Conservation (phyloP, 2,329 filamentous ascomycete genomes). For the Colletotrichum phormii region DNA sequence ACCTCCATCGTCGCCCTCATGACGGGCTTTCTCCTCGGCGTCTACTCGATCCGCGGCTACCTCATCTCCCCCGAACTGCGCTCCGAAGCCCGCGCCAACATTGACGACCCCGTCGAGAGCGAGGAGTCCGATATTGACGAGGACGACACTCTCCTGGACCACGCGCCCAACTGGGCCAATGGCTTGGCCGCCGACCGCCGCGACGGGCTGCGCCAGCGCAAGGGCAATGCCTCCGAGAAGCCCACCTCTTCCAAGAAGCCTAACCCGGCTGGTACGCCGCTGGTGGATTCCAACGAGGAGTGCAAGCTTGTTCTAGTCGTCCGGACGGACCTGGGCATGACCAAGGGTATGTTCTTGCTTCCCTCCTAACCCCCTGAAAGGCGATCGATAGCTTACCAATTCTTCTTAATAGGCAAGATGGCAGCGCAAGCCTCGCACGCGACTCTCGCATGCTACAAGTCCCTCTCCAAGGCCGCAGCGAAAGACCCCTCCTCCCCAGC, state of each 20-base stretch:
- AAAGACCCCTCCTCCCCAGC: slow-evolving; percentile 63
- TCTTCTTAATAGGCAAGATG: slow-evolving; percentile 86
- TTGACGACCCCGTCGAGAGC: slow-evolving; percentile 72
- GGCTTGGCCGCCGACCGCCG: slow-evolving; percentile 68
- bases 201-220: slow-evolving; percentile 62
- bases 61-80: slow-evolving; percentile 66
- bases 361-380: neutral
- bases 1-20: slow-evolving; percentile 81
- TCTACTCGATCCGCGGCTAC: slow-evolving; percentile 76
- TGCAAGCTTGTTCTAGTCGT: slow-evolving; percentile 96
- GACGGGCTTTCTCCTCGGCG: slow-evolving; percentile 83
- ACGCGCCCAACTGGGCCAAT: slow-evolving; percentile 76
- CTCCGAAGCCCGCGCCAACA: slow-evolving; percentile 67
- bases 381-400: slow-evolving; percentile 6
- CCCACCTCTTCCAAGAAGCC: slow-evolving; percentile 52
- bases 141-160: slow-evolving; percentile 68
- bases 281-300: slow-evolving; percentile 71
- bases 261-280: slow-evolving; percentile 39
- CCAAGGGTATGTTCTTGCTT: slow-evolving; percentile 75
- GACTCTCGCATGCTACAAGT: slow-evolving; percentile 97
- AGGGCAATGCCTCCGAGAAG: slow-evolving; percentile 52
- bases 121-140: slow-evolving; percentile 77
- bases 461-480: slow-evolving; percentile 69
- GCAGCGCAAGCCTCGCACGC: slow-evolving; percentile 95
- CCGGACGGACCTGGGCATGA: slow-evolving; percentile 95